phyloP scores from a whole-genome alignment of 768 basidiomycete genomes.

The Lactarius vividus region DNA sequence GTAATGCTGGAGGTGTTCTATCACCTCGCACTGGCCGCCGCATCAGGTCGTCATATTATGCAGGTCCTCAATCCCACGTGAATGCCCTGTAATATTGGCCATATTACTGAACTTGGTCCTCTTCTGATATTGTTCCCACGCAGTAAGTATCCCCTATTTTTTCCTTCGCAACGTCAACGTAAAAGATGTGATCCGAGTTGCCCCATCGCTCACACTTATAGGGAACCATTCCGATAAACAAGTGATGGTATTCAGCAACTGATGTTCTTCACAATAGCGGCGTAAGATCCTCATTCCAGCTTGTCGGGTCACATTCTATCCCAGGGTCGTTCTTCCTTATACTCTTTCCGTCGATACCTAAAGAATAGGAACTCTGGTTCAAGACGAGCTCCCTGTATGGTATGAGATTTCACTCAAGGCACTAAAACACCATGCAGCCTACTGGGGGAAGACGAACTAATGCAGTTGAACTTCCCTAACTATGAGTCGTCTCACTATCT shows the following conservation, averaged over 20 bases:
- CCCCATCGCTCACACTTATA: not conserved
- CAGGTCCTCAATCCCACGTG: not conserved
- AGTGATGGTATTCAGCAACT: not conserved
- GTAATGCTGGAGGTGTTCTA: not conserved
- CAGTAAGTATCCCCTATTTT: not conserved
- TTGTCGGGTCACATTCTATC: not conserved
- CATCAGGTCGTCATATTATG: not conserved
- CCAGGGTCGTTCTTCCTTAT: not conserved
- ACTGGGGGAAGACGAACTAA: not conserved
- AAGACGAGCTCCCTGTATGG: not conserved
- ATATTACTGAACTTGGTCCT: not conserved
- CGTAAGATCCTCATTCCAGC: not conserved
- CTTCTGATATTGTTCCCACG: not conserved
- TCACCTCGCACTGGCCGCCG: not conserved
- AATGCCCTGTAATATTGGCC: not conserved
- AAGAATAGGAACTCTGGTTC: not conserved
- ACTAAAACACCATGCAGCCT: not conserved
- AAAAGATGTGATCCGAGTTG: not conserved
- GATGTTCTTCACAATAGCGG: not conserved
- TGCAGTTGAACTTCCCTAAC: not conserved
- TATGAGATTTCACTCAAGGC: not conserved
- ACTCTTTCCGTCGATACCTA: not conserved
- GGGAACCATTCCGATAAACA: not conserved
- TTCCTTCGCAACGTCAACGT: not conserved
- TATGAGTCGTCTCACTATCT: not conserved